Evolutionary conservation across 2,329 filamentous ascomycete genomes (phyloP), one percentile per base, ranked within the genome.

Genomic region (Fusarium newnesense): DNA sequence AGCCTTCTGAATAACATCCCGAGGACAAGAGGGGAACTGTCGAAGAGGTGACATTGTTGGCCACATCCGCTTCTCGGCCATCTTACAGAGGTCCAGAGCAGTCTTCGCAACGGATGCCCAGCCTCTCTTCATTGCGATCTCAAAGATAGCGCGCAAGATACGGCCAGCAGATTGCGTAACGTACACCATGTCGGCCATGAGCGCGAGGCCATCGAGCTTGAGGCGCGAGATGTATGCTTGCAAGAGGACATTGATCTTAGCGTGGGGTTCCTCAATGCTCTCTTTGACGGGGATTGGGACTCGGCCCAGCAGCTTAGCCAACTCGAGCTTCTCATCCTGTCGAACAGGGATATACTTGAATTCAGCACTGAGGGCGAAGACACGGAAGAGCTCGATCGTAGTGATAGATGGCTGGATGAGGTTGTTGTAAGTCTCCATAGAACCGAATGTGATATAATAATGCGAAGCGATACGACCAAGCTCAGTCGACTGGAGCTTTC

Each of bases 61-160:
- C 96, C 96, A 99, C 97, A 99, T 99, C 56, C 97, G 90, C 87
- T 97, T 97, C 85, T 99, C 96, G 1, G 96, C 96, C 94, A 97
- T 98, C 85, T 99, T 99, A 85, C 97, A 99, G 60, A 99, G 88
- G 77, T 97, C 94, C 46, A 99, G 86, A 1, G 96, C 95, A 70
- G 93, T 94, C 84, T 96, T 97, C 13, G 96, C 94, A 7, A 98
- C 96, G 21, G 91, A 92, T 2, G 96, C 91, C 96, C 96, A 99
- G 39, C 96, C 96, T 83, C 98, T 98, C 84, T 96, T 97, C 74
- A 99, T 84, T n/a, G 94, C 93, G 61, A 99, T 98, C 84, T 99
- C 97, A 75, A 98, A 99, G 56, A 99, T 92, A 0, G 96, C 96
- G 64, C 96, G 91, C 50, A 99, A 86, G 76, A 99, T 98, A 88